Percentiles rank a stretch among this genome's conserved stretches.
Evolutionary conservation across 2,329 filamentous ascomycete genomes (phyloP).

Genomic region (Trichoderma cornu-damae): DNA sequence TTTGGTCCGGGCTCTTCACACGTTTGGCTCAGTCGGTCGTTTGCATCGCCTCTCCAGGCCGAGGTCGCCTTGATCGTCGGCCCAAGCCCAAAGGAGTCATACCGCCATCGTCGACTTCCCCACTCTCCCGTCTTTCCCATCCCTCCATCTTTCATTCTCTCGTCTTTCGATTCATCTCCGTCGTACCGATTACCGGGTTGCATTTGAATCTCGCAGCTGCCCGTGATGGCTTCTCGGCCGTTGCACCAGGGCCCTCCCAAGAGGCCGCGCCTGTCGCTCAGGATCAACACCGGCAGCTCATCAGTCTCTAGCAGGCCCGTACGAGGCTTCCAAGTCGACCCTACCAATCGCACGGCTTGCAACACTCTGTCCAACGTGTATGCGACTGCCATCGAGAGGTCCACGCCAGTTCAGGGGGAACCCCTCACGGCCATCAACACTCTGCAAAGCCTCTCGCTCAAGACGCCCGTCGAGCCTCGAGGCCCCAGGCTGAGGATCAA

Average conservation of each 20-base stretch:
- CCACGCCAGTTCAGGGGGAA: constrained; percentile 44
- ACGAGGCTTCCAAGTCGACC: constrained; percentile 40
- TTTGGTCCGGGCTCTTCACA: background rate
- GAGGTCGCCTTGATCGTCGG: too few relatives aligned
- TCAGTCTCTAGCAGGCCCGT: constrained; percentile 27
- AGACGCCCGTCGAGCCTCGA: constrained; percentile 30
- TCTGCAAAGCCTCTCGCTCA: constrained; percentile 30
- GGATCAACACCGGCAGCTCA: constrained; percentile 45
- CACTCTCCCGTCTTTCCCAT: background rate
- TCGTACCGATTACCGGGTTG: too few relatives aligned
- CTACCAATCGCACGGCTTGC: constrained; percentile 57
- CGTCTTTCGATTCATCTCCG: background rate
- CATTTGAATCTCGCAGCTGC: background rate
- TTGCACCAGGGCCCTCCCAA: constrained; percentile 30
- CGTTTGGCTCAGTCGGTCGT: background rate
- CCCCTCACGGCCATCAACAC: constrained; percentile 48
- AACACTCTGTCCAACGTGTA: constrained; percentile 64
- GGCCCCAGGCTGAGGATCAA: constrained; percentile 32
- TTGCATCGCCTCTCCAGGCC: background rate
- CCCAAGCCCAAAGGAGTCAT: too few relatives aligned
- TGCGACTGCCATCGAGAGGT: constrained; percentile 56
- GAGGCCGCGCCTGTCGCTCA: constrained; percentile 53
- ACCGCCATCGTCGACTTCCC: background rate
- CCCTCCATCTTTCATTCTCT: background rate
- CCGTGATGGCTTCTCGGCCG: constrained; percentile 34